Evolutionary conservation across 768 basidiomycete species (phyloP).

Genomic region (Macrolepiota fuliginosa): DNA sequence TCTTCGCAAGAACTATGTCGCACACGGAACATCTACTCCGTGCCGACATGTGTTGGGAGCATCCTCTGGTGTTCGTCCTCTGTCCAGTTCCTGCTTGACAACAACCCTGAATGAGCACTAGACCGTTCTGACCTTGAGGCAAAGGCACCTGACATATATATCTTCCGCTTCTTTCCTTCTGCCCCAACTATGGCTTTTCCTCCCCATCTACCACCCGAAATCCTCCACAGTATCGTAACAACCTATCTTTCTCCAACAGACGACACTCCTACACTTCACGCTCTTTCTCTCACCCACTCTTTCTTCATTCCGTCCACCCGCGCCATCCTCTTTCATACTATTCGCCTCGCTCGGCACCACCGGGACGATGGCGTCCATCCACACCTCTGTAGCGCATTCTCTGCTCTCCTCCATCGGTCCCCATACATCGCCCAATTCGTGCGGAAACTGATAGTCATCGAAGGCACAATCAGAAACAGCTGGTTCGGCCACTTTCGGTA

Average conservation of each 20-base stretch:
- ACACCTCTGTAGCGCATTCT: conserved; percentile 1
- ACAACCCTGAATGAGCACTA: not conserved
- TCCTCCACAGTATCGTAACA: conserved; percentile 6
- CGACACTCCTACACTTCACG: not conserved
- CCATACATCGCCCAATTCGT: conserved; percentile 5
- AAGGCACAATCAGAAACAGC: conserved; percentile 12
- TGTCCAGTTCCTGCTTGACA: not conserved
- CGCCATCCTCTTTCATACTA: conserved; percentile 4
- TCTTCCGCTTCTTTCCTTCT: not conserved
- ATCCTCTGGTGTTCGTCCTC: not conserved
- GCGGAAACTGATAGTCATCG: conserved; percentile 7
- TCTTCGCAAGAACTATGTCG: not conserved
- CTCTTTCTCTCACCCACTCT: conserved; percentile 11
- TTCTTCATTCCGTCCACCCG: conserved; percentile 1
- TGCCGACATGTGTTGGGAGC: not conserved
- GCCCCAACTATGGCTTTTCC: not conserved
- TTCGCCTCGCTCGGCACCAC: conserved; percentile 4
- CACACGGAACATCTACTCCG: not conserved
- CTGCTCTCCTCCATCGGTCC: not conserved
- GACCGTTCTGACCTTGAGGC: not conserved
- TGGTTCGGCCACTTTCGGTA: conserved; percentile 5
- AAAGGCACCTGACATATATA: not conserved
- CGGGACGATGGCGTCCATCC: conserved; percentile 11
- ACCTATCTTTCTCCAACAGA: not conserved
- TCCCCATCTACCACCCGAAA: conserved; percentile 4